These are phyloP conservation scores for Anthracocystis panici-leucophaei DNA, from an alignment of 1,284 basidiomycete genomes.

Conservation along the genomic window DNA sequence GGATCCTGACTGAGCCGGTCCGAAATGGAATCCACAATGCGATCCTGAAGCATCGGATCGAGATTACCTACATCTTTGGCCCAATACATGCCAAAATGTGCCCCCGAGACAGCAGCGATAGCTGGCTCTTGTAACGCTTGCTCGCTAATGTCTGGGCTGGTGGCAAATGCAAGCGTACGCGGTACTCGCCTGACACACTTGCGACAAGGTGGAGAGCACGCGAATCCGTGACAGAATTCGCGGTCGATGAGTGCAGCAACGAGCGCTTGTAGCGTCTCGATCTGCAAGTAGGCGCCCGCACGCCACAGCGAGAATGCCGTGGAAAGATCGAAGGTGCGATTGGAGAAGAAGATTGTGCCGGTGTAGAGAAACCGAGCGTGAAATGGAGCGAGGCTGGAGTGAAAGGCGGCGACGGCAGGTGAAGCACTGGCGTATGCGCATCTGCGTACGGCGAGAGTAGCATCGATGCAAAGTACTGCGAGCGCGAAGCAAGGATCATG, in stretches of 20 bases:
- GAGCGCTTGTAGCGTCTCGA: constrained; percentile 71
- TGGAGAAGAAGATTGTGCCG: constrained; percentile 90
- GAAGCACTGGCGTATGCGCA: constrained; percentile 33
- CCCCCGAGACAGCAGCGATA: constrained; percentile 46
- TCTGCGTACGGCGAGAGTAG: constrained; percentile 77
- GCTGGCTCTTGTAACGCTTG: constrained; percentile 37
- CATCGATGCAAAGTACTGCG: constrained; percentile 84
- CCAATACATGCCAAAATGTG: constrained; percentile 63
- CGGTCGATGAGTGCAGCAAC: constrained; percentile 53
- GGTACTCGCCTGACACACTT: constrained; percentile 62
- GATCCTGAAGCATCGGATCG: constrained; percentile 45
- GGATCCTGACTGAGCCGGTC: constrained; percentile 32
- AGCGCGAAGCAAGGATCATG: constrained; percentile 89
- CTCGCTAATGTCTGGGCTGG: constrained; percentile 56
- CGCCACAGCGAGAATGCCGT: constrained; percentile 91
- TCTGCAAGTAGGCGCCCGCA: constrained; percentile 82
- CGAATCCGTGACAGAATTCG: constrained; percentile 64
- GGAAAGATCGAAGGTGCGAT: constrained; percentile 89
- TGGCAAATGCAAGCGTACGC: constrained; percentile 56
- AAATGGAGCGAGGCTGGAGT: constrained; percentile 94
- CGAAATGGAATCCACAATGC: constrained; percentile 47
- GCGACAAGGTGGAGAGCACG: constrained; percentile 61
- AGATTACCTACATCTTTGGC: constrained; percentile 61
- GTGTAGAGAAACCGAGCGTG: constrained; percentile 94
- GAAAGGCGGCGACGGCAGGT: constrained; percentile 79